Base-by-base conservation (phyloP, 2,329 filamentous ascomycete genomes). In the Phaeosphaeria sp. region DNA sequence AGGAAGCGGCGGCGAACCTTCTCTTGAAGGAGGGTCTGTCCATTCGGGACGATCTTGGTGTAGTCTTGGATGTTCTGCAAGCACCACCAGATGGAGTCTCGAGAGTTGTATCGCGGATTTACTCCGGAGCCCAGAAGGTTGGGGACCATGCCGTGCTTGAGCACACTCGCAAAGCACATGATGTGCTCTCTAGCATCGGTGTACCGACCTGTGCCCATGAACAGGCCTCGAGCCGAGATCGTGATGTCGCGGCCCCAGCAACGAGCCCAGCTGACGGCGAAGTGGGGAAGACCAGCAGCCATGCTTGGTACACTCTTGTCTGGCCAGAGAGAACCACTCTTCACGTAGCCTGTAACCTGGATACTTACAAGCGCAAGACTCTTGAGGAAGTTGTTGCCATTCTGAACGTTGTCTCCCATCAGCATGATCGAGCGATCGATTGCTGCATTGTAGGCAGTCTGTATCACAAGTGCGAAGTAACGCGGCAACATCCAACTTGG, bases 201-300 rank as follows among this genome's bases (percentile, higher is more conserved):
- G 68, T 91, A 97, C 8, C 95, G 89, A 1, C 93, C 92, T 11
- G 94, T 98, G 42, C 91, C 93, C 36, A 99, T 86, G 66, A 91
- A 92, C n/a, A 99, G 83, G 44, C 95, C 95, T 50, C 95, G 90
- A 42, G 97, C 86, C 15, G 95, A 95, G 63, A 99, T 99, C 77
- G 97, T 98, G 13, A 97, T 92, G 76, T 99, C 95, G 55, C 95
- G 89, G 7, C 96, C 95, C 95, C 95, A 99, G 77, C 94, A 97
- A 68, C 95, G 87, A 49, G 94, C 93, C 93, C 95, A 99, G 68
- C 93, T 90, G 8, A 91, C 90, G 0, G 95, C 87, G 73, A 99
- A 99, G 77, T 99, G 95, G 36, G 95, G 95, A 47, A 99, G 81
- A 17, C 95, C 95, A 30, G 95, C 95, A 18, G 95, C 94, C 66